Base-by-base conservation (phyloP, 179 eudicot species). In the Heliamphora pulchella region DNA sequence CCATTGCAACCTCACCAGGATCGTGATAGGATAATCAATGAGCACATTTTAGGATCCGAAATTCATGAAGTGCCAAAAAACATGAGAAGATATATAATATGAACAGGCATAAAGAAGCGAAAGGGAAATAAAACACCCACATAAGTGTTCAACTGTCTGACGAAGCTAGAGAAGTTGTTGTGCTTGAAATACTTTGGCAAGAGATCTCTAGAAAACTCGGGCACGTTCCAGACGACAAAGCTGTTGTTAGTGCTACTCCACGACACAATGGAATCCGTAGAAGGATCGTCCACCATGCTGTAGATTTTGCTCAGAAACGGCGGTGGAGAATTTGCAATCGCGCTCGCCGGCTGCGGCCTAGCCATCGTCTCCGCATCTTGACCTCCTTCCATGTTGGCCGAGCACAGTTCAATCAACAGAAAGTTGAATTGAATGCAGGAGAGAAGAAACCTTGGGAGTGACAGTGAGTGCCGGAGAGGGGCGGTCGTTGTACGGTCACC, bases 181-280 rank as follows among this genome's bases (percentile, higher is more conserved):
- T 92, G 97, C 91, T 92, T 92, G 78, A 92, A 92, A 75, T 86
- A 86, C 89, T 91, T 91, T 0, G 97, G 97, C 90, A 93, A 87
- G 13, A 93, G 84, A 46, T 93, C 95, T 43, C 86, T 80, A 11
- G 87, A 89, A 53, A 93, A 93, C 84, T 89, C 92, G 6, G 97
- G 92, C 17, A 90, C 93, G 31, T 93, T 90, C 97, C 97, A 91
- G 64, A 93, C 97, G 31, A 93, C 80, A 84, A 93, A 93, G 84
- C 95, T 93, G 69, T 93, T 93, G 62, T 93, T 86, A 1, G 89
- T 89, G 3, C 86, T n/a, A 72, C 95, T 91, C 97, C 97, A 93
- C 0, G 95, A 93, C 47, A 93, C 97, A 4, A 91, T 81, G 74
- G 86, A 76, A 76, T 93, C 92, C 9, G 93, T 87, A 1, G 87